Conservation (phyloP, 2,329 filamentous ascomycete genomes). For the Blastomyces emzantsi region DNA sequence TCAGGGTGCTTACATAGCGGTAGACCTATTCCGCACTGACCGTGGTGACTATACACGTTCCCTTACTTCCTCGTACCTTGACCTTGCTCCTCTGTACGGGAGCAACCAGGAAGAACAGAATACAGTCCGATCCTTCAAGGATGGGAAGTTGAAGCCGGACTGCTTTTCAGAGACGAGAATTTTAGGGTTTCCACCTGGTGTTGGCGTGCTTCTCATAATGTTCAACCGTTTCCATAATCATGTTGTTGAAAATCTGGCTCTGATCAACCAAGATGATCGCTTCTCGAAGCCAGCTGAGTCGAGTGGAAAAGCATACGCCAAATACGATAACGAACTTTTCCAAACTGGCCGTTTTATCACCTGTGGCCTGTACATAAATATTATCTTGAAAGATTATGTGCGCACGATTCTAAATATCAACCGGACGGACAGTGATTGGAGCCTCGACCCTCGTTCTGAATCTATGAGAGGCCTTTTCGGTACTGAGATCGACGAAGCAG, state of each 20-base stretch:
- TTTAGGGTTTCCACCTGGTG: slow-evolving; percentile 27
- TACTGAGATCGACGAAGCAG: slow-evolving; percentile 31
- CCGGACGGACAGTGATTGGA: slow-evolving; percentile 35
- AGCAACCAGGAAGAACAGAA: slow-evolving; percentile 28
- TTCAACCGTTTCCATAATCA: slow-evolving; percentile 36
- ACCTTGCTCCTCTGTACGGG: slow-evolving; percentile 41
- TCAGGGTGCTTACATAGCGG: slow-evolving; percentile 17
- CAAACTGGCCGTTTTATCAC: slow-evolving; percentile 28
- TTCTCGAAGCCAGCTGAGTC: slow-evolving; percentile 23
- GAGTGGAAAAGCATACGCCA: slow-evolving; percentile 32
- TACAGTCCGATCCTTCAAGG: slow-evolving; percentile 28
- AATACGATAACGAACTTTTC: slow-evolving; percentile 30
- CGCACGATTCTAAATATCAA: slow-evolving; percentile 30
- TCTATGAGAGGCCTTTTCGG: slow-evolving; percentile 19
- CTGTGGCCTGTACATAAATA: slow-evolving; percentile 28
- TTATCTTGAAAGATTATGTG: slow-evolving; percentile 30
- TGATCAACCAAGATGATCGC: slow-evolving; percentile 37
- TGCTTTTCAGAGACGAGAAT: slow-evolving; percentile 29
- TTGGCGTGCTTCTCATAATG: slow-evolving; percentile 28
- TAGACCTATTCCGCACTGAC: slow-evolving; percentile 41
- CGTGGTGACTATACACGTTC: slow-evolving; percentile 25
- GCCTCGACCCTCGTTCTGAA: slow-evolving; percentile 36
- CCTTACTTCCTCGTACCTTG: slow-evolving; percentile 41
- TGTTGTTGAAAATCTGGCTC: slow-evolving; percentile 28
- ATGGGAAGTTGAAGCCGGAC: slow-evolving; percentile 34